A percentile compares a stretch with the other conserved stretches of the same genome.
Evolutionary conservation across 148 eudicot species (phyloP).

Genomic region (Fagopyrum homotropicum): DNA sequence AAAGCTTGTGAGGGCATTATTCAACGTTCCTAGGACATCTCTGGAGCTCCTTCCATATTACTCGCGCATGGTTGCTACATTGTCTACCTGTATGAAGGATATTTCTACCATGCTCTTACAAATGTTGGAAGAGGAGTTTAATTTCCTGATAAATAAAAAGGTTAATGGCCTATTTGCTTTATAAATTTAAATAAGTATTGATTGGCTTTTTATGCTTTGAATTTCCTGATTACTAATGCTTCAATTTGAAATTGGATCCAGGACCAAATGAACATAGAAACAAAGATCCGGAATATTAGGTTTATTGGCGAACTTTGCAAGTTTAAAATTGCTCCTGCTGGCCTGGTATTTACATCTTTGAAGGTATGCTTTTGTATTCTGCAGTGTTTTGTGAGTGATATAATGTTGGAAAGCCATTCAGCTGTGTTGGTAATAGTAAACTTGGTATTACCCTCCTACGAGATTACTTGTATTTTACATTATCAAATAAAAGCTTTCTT

Average conservation of each 20-base stretch:
- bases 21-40: conserved; percentile 91
- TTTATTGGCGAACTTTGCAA: conserved; percentile 98
- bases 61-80: conserved; percentile 93
- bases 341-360: conserved; percentile 75
- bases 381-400: not conserved
- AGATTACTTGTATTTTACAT: not conserved
- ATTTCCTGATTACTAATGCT: conserved; percentile 3
- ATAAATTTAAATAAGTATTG: not conserved
- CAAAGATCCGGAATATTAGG: conserved; percentile 89
- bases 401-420: not conserved
- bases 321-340: conserved; percentile 79
- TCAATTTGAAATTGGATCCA: conserved; percentile 21
- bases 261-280: conserved; percentile 98
- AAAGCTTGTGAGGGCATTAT: conserved; percentile 89
- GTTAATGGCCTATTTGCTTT: conserved; percentile 23
- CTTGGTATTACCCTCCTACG: not conserved
- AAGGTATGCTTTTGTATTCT: conserved; percentile 45
- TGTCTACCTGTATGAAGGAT: conserved; percentile 95
- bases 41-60: conserved; percentile 87
- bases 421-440: not conserved
- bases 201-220: not conserved
- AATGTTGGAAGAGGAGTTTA: conserved; percentile 93
- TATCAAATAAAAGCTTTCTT: conserved; percentile 6
- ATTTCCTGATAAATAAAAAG: conserved; percentile 82
- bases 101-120: conserved; percentile 76